Evolutionary conservation across 768 basidiomycete species (phyloP).

Genomic region (Lentinula detonsa): DNA sequence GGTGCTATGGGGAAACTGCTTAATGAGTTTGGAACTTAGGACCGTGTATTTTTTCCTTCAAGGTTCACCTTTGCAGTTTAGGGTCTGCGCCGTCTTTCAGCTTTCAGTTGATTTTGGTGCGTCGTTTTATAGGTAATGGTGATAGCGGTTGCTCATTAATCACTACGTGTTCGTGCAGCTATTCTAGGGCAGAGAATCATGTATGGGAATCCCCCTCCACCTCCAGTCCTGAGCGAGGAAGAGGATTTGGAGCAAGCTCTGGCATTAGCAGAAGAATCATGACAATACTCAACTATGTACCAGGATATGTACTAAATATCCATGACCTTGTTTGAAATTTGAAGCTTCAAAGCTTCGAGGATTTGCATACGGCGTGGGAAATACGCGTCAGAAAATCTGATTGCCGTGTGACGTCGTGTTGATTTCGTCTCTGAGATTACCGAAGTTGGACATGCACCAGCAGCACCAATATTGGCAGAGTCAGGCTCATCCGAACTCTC

Average conservation of each 20-base stretch:
- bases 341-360: too few species aligned
- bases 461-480: neutral
- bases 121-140: constrained; percentile 17
- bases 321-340: too few species aligned
- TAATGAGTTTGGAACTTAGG: constrained; percentile 28
- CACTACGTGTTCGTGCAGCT: constrained; percentile 31
- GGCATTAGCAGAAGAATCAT: constrained; percentile 32
- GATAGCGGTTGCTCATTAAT: neutral
- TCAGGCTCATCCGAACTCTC: neutral
- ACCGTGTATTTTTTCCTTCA: constrained; percentile 77
- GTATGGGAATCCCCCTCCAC: constrained; percentile 69
- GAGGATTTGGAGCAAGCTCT: constrained; percentile 76
- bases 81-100: constrained; percentile 79
- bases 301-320: too few species aligned
- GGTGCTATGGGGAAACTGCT: constrained; percentile 2
- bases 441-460: neutral
- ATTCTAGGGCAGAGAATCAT: constrained; percentile 70
- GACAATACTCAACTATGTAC: neutral
- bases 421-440: neutral
- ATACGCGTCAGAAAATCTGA: neutral
- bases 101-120: constrained; percentile 71
- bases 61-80: constrained; percentile 71
- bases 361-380: neutral
- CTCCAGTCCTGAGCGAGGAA: constrained; percentile 38
- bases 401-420: neutral